Base-by-base conservation (phyloP, 1,284 basidiomycete genomes). In the Sporisorium iseilematis-ciliati region DNA sequence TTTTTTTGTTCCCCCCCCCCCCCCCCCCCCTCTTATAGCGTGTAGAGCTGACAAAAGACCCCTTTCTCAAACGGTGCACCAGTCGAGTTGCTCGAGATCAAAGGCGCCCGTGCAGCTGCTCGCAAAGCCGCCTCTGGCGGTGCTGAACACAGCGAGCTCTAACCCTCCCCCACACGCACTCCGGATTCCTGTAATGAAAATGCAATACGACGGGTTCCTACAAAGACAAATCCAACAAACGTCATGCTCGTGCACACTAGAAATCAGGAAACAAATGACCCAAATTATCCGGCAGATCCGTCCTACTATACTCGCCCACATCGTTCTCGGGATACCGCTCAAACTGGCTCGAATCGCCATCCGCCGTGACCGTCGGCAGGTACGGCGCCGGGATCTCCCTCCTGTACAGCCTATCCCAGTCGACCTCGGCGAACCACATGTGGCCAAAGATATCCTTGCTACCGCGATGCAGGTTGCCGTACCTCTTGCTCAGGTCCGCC, bases 301-400 rank as follows among this genome's bases (percentile, higher is more conserved):
- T 54, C 33, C 77, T 53, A n/a, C 63, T 66, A 61, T 85, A 85
- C 46, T 83, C 80, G 26, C 68, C 21, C 4, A 83, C 64, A 55
- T 85, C 82, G 58, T 78, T 82, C 48, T 84, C 83, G 5, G 80
- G 80, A 46, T 85, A 84, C 55, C 73, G 56, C 53, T 84, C 82
- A 33, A 66, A 70, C 81, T 86, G 66, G 61, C 80, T 83, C 4
- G 84, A 82, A 74, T 87, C 86, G 65, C 86, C 86, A 48, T 87
- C 86, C 7, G 83, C 81, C 20, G 82, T 80, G 20, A 87, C 83
- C 2, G 81, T 83, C 7, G 96, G 95, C 50, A 97, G 87, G 86
- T 97, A 99, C 5, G 96, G 96, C n/a, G 96, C 95, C 3, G 92
- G 93, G 62, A 99, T 97, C 83, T 97, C 94, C 69, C 94, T 88